Percentiles rank a stretch among this genome's conserved stretches.
Evolutionary conservation across 164 flowering plant genomes (phyloP).

Genomic region (Saururus chinensis): DNA sequence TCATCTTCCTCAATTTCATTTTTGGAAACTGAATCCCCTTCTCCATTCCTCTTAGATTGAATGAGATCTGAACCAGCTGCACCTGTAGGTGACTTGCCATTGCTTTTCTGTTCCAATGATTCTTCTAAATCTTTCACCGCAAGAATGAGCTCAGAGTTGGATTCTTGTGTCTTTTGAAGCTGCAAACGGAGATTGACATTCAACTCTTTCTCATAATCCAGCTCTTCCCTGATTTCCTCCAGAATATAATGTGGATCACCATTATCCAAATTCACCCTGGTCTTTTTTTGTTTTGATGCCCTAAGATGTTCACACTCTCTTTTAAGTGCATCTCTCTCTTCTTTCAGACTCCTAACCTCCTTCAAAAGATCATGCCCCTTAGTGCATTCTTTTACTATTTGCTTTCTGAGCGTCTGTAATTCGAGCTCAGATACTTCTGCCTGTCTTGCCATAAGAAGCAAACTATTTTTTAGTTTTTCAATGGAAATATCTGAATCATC

Average conservation of each 20-base stretch:
- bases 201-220: constrained; percentile 62
- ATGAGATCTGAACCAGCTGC: neutral
- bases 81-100: constrained; percentile 15
- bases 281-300: constrained; percentile 22
- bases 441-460: constrained; percentile 51
- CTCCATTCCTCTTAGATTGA: neutral
- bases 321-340: constrained; percentile 60
- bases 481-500: constrained; percentile 34
- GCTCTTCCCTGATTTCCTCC: constrained; percentile 72
- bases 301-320: constrained; percentile 56
- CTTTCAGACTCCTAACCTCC: constrained; percentile 57
- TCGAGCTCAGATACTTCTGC: constrained; percentile 71
- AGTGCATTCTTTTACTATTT: constrained; percentile 78
- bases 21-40: neutral
- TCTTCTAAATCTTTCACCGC: constrained; percentile 80
- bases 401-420: constrained; percentile 79
- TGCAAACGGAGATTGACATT: constrained; percentile 68
- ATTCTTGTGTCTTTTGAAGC: constrained; percentile 83
- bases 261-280: constrained; percentile 28
- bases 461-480: constrained; percentile 53
- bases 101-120: constrained; percentile 51
- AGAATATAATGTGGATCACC: constrained; percentile 42
- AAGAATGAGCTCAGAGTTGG: constrained; percentile 76
- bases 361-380: constrained; percentile 63
- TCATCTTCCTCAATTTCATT: constrained; percentile 31